Percentiles rank a stretch among this genome's conserved stretches.
Evolutionary conservation across 73 alveolate genomes (phyloP).

Genomic region (Stentor coeruleus): DNA sequence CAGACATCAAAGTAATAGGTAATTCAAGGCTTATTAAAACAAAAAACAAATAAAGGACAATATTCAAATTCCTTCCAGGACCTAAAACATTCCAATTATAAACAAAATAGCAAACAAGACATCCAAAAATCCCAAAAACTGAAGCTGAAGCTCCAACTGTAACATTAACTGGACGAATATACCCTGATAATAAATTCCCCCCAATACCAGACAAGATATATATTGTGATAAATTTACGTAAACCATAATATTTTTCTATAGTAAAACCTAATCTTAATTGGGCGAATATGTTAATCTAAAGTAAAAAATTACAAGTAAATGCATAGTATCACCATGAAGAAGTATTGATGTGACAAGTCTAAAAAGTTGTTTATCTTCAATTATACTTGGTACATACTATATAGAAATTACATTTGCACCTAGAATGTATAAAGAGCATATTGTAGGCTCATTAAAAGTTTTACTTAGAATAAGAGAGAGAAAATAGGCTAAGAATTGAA

Average conservation of each 20-base stretch:
- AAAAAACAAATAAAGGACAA: constrained; percentile 6
- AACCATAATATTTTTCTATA: not conserved
- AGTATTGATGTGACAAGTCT: not conserved
- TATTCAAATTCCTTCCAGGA: constrained; percentile 13
- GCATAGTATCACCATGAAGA: constrained; percentile 12
- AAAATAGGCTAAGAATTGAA: not conserved
- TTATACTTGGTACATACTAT: not conserved
- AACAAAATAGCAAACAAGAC: constrained; percentile 14
- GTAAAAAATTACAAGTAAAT: not conserved
- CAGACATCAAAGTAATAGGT: not conserved
- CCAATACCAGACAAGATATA: constrained; percentile 15
- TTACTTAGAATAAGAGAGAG: constrained; percentile 3
- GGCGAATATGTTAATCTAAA: not conserved
- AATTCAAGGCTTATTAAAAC: not conserved
- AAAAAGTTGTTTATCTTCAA: not conserved
- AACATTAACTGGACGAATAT: not conserved
- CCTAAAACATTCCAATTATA: constrained; percentile 14
- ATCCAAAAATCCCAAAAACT: constrained; percentile 11
- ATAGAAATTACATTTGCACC: not conserved
- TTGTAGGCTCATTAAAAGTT: not conserved
- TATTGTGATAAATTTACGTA: not conserved
- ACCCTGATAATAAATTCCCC: not conserved
- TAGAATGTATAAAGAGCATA: not conserved
- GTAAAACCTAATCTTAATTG: constrained; percentile 10
- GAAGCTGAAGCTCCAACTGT: constrained; percentile 20